phyloP scores from a whole-genome alignment of 163 green algal genomes.

The Scenedesmus sp. region DNA sequence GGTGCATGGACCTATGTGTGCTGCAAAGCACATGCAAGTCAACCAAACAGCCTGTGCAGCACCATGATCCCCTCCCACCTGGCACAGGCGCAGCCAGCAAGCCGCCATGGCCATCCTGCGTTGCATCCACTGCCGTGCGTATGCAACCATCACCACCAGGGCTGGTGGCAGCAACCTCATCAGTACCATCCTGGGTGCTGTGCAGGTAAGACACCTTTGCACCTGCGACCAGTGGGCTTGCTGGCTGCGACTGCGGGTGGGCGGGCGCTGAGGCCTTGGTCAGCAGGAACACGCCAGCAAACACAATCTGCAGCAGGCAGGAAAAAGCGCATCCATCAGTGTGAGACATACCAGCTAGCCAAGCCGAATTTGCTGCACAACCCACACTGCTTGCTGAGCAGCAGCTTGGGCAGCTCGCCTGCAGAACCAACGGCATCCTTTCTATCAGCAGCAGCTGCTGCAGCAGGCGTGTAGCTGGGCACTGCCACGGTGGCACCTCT shows the following conservation, averaged over 20 bases:
- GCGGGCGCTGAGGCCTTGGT: constrained; percentile 49
- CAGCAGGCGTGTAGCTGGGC: not conserved
- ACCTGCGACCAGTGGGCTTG: not conserved
- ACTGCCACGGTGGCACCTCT: not conserved
- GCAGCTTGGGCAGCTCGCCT: not conserved
- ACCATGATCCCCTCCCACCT: not conserved
- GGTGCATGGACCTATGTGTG: not conserved
- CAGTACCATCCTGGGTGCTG: not conserved
- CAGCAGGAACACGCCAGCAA: constrained; percentile 81
- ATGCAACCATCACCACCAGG: not conserved
- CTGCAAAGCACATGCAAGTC: not conserved
- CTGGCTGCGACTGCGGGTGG: not conserved
- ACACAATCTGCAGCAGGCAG: constrained; percentile 68
- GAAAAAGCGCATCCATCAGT: not conserved
- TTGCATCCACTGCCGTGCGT: not conserved
- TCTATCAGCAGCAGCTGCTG: constrained; percentile 1
- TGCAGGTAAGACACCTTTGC: constrained; percentile 12
- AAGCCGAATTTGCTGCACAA: not conserved
- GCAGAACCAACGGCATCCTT: no score
- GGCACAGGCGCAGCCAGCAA: not conserved
- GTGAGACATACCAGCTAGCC: not conserved
- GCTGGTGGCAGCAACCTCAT: not conserved
- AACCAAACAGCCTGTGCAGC: not conserved
- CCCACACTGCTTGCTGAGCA: not conserved
- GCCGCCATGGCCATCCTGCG: not conserved